Conservation (phyloP, 257 asterid species). For the Solanum ahanhuiri region DNA sequence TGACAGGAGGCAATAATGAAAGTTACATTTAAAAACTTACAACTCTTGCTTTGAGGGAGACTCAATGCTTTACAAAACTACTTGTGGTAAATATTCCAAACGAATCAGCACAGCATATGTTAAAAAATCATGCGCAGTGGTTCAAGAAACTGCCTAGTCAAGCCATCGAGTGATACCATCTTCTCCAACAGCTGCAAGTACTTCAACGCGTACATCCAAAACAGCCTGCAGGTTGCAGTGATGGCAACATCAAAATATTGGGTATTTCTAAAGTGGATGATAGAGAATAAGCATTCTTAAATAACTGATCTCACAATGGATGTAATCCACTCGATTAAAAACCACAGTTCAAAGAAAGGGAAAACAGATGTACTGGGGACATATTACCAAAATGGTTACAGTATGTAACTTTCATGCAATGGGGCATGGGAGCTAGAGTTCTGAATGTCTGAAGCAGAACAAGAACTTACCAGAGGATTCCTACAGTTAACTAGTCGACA, state of each 20-base stretch:
- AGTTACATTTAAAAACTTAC: neutral
- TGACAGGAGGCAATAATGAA: neutral
- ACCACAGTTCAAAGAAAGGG: neutral
- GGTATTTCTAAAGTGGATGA: neutral
- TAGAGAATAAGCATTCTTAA: neutral
- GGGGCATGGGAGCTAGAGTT: neutral
- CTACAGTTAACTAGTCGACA: slow-evolving; percentile 95
- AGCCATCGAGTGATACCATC: slow-evolving; percentile 98
- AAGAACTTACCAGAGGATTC: slow-evolving; percentile 71
- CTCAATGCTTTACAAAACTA: slow-evolving; percentile 3
- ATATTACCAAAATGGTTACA: neutral
- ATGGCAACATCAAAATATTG: neutral
- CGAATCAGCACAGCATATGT: neutral
- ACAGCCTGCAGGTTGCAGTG: slow-evolving; percentile 48
- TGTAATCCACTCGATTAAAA: neutral
- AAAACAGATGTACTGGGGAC: neutral
- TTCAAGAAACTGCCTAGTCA: slow-evolving; percentile 31
- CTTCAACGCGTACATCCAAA: slow-evolving; percentile 76
- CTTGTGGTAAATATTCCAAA: slow-evolving; percentile 1
- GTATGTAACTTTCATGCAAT: neutral
- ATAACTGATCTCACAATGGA: neutral
- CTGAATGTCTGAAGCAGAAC: neutral
- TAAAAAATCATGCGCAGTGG: neutral
- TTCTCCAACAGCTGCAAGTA: slow-evolving; percentile 85
- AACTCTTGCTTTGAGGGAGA: neutral